phyloP scores from a whole-genome alignment of 192 early-diverging fungal species.

The Obelidium mucronatum region DNA sequence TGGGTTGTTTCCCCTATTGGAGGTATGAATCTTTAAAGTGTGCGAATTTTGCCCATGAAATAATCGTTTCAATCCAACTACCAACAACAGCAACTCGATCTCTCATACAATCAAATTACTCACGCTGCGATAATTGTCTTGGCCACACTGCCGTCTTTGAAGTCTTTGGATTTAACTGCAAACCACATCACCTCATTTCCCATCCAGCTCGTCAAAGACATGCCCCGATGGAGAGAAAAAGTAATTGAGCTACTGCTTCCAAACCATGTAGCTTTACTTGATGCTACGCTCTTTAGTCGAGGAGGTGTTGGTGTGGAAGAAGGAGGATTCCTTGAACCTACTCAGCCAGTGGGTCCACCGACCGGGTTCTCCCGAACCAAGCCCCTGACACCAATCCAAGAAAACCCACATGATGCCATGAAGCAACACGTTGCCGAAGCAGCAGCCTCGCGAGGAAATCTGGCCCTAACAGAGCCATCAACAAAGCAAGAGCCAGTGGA shows the following conservation, averaged over 20 bases:
- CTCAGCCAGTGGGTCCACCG: background rate
- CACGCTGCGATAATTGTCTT: conserved; percentile 54
- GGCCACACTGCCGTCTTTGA: conserved; percentile 51
- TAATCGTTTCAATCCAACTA: conserved; percentile 6
- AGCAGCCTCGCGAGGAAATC: no score
- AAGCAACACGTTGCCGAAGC: no score
- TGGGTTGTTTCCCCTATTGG: conserved; percentile 49
- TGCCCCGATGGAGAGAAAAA: conserved; percentile 52
- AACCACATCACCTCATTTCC: conserved; percentile 53
- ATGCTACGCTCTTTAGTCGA: conserved; percentile 26
- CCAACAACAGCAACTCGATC: conserved; percentile 48
- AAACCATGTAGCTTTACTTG: conserved; percentile 47
- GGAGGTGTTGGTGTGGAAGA: background rate
- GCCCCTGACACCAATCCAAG: background rate
- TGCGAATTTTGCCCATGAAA: no score
- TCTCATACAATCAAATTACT: conserved; percentile 58
- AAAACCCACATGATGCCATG: background rate
- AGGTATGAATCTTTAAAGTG: conserved; percentile 43
- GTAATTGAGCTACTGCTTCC: conserved; percentile 57
- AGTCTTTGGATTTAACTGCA: conserved; percentile 51
- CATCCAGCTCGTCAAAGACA: conserved; percentile 23
- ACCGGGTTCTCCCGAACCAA: background rate
- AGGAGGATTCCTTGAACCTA: background rate
- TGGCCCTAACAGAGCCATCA: no score
- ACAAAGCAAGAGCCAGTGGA: no score